Evolutionary conservation across 495 filamentous ascomycete species (phyloP).

Genomic region (Penicillium cinerascens): DNA sequence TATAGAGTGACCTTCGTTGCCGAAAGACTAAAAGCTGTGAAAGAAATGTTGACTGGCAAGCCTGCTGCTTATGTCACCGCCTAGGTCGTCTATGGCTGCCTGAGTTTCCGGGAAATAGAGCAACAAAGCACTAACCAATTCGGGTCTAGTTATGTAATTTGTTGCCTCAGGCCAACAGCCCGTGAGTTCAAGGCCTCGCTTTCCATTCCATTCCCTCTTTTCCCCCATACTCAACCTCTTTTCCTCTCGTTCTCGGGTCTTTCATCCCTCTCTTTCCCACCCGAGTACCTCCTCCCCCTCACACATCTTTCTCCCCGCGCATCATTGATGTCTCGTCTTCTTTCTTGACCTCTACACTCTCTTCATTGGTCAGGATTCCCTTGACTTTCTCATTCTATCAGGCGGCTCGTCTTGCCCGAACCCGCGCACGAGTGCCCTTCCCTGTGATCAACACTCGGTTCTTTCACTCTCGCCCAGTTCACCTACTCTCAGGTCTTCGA

Average conservation of each 20-base stretch:
- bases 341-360: slow-evolving; percentile 18
- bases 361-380: slow-evolving; percentile 38
- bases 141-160: slow-evolving; percentile 7
- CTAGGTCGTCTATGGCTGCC: background rate
- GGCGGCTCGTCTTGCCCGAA: slow-evolving; percentile 32
- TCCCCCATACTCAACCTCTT: slow-evolving; percentile 21
- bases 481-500: slow-evolving; percentile 15
- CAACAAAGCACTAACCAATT: background rate
- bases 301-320: slow-evolving; percentile 1
- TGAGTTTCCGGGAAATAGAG: slow-evolving; percentile 9
- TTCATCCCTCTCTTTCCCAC: slow-evolving; percentile 9
- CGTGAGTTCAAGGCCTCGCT: slow-evolving; percentile 31
- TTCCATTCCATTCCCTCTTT: slow-evolving; percentile 40
- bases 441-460: slow-evolving; percentile 13
- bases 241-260: slow-evolving; percentile 17
- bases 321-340: slow-evolving; percentile 17
- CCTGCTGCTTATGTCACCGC: background rate
- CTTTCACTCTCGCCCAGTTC: slow-evolving; percentile 18
- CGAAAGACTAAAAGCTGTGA: background rate
- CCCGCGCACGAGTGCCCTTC: slow-evolving; percentile 22
- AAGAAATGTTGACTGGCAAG: background rate
- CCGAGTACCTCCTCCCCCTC: slow-evolving; percentile 1
- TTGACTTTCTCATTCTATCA: slow-evolving; percentile 42
- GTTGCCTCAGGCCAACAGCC: slow-evolving; percentile 35
- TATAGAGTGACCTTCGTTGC: too few relatives aligned